Evolutionary conservation across 1,284 basidiomycete genomes (phyloP), one percentile per base, ranked within the genome.

Genomic region (Trametes sp.): DNA sequence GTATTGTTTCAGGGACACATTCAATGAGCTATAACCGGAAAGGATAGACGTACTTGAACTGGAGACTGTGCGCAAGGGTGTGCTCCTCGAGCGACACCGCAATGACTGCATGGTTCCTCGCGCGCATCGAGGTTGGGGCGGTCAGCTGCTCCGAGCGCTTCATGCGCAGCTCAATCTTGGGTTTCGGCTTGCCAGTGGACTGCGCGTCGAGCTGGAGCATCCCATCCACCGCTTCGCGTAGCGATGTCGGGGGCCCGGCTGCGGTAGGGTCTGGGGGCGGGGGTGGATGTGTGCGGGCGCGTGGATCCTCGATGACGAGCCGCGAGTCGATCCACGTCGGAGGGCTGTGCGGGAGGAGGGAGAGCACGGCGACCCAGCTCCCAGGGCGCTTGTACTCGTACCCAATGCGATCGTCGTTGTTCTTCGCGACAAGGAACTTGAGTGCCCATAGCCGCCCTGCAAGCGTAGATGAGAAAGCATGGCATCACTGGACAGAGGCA

Each of bases 381-480:
- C 85, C 86, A 36, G 76, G 66, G 19, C 76, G 74, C 46, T 49
- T 46, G 54, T 45, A 42, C 16, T 41, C 14, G 56, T 58, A 29
- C 19, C 69, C 55, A 24, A 64, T 11, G 42, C 67, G 57, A 36
- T 0, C 69, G 72, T 41, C 73, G 50, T 51, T 63, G 24, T 65
- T 60, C 38, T 54, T 63, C 28, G 78, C 74, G 4, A 86, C 78
- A 38, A 80, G 75, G 69, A 90, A 90, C 0, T 73, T 72, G 8
- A 92, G 73, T 4, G 77, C 74, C 87, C 88, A 92, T 76, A 92
- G 81, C 9, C 89, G 82, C 41, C 84, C 88, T 89, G 35, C 10
- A 19, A 6, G 16, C 26, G 26, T 21, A 9, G 10, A 24, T 44
- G 21, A 29, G 13, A 2, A 50, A 2, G 29, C 14, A 35, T 48